Conservation (phyloP, 352 stramenopile genomes). For the Peronosclerospora sorghi region DNA sequence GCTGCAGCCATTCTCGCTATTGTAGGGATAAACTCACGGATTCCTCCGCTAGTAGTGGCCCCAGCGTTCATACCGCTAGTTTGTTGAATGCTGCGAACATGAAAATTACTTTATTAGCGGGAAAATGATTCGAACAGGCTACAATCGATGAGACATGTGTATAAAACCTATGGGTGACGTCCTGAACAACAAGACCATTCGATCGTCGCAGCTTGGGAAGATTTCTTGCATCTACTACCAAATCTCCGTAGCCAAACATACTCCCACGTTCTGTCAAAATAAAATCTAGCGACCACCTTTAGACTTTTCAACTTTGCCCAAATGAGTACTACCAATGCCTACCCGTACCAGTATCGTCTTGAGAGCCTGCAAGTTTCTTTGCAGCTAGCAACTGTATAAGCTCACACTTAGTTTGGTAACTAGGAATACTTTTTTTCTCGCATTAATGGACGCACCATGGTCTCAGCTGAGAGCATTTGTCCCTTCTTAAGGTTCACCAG, state of each 20-base stretch:
- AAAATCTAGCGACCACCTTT: slow-evolving; percentile 39
- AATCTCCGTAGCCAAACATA: slow-evolving; percentile 83
- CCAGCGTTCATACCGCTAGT: slow-evolving; percentile 30
- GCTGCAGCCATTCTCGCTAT: slow-evolving; percentile 78
- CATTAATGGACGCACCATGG: slow-evolving; percentile 68
- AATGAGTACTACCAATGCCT: neutral
- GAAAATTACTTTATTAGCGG: neutral
- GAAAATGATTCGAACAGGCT: neutral
- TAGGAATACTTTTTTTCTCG: too few relatives aligned
- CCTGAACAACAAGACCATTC: slow-evolving; percentile 68
- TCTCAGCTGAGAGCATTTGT: slow-evolving; percentile 78
- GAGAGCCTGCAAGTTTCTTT: too few relatives aligned
- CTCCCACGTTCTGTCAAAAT: slow-evolving; percentile 79
- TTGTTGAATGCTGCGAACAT: slow-evolving; percentile 49
- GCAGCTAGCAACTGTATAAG: too few relatives aligned
- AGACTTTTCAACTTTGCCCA: neutral
- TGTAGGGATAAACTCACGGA: slow-evolving; percentile 76
- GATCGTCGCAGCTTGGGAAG: slow-evolving; percentile 54
- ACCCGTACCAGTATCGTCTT: too few relatives aligned
- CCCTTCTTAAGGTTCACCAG: slow-evolving; percentile 86
- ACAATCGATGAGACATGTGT: neutral
- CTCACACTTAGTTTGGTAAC: neutral
- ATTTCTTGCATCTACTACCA: slow-evolving; percentile 79
- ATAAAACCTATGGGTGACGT: slow-evolving; percentile 67
- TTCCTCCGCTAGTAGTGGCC: slow-evolving; percentile 43